phyloP scores from a whole-genome alignment of 164 flowering plant genomes.

The Vitis riparia region DNA sequence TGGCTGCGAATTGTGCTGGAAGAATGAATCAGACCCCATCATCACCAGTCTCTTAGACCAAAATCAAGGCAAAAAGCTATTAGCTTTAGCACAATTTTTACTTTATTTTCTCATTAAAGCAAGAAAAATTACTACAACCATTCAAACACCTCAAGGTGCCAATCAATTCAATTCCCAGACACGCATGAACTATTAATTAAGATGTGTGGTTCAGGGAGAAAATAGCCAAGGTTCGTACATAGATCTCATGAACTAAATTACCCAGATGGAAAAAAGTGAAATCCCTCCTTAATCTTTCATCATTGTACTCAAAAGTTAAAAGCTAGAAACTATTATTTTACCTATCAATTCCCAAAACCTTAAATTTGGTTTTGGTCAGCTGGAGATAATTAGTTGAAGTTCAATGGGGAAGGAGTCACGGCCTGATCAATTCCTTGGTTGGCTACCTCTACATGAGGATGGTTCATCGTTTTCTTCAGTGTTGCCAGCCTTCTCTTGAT shows the following conservation, averaged over 20 bases:
- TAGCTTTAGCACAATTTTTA: no score
- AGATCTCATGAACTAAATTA: neutral
- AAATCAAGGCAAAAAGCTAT: neutral
- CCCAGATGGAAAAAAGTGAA: neutral
- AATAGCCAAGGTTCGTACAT: no score
- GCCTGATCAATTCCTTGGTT: slow-evolving; percentile 1
- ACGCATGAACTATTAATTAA: no score
- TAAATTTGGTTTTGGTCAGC: neutral
- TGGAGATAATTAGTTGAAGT: neutral
- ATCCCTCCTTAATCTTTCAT: neutral
- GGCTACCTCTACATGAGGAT: neutral
- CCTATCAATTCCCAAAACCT: neutral
- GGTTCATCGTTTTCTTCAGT: slow-evolving; percentile 6
- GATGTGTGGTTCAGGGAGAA: no score
- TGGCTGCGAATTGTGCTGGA: neutral
- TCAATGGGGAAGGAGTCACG: neutral
- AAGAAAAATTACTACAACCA: neutral
- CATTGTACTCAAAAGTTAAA: neutral
- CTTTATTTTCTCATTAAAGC: neutral
- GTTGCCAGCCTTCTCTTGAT: slow-evolving; percentile 10
- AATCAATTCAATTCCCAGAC: no score
- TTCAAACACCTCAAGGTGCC: neutral
- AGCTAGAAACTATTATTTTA: neutral
- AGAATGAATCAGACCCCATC: neutral
- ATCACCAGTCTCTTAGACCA: neutral